phyloP scores from a whole-genome alignment of 768 basidiomycete genomes.

The Terana coerulea region DNA sequence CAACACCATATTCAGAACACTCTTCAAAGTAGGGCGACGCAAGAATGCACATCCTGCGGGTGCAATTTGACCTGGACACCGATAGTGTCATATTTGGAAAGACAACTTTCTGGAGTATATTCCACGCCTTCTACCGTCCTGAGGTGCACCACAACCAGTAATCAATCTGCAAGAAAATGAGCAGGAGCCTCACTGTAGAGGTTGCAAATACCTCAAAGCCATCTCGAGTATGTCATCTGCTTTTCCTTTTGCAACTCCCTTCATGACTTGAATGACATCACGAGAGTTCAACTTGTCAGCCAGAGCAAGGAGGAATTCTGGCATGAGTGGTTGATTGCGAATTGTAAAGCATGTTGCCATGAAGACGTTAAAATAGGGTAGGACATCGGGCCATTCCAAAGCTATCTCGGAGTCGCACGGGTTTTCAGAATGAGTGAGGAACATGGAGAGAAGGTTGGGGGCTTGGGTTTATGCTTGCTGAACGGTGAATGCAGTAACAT shows the following conservation, averaged over 20 bases:
- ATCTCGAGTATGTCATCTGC: neutral
- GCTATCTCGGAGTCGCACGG: too few relatives aligned
- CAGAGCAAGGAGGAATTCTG: neutral
- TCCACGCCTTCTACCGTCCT: neutral
- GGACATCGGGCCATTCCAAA: neutral
- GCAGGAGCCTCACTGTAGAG: too few relatives aligned
- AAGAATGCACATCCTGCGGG: neutral
- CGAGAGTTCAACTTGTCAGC: neutral
- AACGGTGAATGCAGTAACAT: too few relatives aligned
- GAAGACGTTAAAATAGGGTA: neutral
- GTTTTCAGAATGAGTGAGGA: too few relatives aligned
- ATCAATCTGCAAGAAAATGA: neutral
- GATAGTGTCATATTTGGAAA: neutral
- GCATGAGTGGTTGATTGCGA: neutral
- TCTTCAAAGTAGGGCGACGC: neutral
- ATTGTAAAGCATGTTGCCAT: neutral
- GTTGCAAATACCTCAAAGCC: neutral
- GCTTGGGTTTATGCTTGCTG: too few relatives aligned
- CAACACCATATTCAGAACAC: neutral
- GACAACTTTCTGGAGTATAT: neutral
- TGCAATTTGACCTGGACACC: neutral
- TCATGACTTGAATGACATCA: neutral
- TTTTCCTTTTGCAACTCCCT: neutral
- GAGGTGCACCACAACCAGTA: neutral
- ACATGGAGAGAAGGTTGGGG: too few relatives aligned